A percentile compares a stretch with the other conserved stretches of the same genome.
phyloP scores from a whole-genome alignment of 78 protist species.

The Monocercomonoides exilis region DNA sequence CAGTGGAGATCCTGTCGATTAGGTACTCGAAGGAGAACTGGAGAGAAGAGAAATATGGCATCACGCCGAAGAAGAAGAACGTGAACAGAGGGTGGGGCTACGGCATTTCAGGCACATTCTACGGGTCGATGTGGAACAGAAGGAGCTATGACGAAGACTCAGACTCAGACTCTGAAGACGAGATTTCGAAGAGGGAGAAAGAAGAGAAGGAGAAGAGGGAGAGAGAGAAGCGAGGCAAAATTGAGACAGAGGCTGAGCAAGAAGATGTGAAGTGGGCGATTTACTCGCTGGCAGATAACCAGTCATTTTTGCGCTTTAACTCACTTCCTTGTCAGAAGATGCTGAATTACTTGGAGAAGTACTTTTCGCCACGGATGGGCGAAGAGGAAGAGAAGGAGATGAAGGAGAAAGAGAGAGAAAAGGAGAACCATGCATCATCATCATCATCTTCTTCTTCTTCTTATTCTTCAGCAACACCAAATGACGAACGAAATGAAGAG shows the following conservation, averaged over 20 bases:
- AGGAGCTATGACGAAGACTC: neutral
- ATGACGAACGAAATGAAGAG: no score
- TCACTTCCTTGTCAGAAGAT: neutral
- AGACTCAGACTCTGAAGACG: no score
- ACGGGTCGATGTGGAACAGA: neutral
- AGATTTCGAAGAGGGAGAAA: no score
- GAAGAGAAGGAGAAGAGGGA: no score
- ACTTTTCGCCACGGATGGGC: neutral
- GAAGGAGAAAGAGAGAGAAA: neutral
- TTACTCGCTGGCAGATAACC: slow-evolving; percentile 2
- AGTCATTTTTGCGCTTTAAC: neutral
- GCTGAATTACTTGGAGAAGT: neutral
- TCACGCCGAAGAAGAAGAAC: neutral
- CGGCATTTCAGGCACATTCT: neutral
- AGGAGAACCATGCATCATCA: neutral
- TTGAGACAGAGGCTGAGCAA: neutral
- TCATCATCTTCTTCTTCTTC: no score
- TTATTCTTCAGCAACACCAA: no score
- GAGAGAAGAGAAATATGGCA: neutral
- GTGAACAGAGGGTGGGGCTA: neutral
- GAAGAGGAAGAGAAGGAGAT: neutral
- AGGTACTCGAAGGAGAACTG: slow-evolving; percentile 22
- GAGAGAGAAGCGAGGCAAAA: neutral
- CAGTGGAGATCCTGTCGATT: slow-evolving; percentile 47
- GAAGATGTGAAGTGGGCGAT: neutral